phyloP scores from a whole-genome alignment of 352 stramenopile species.

The Pythium insidiosum region DNA sequence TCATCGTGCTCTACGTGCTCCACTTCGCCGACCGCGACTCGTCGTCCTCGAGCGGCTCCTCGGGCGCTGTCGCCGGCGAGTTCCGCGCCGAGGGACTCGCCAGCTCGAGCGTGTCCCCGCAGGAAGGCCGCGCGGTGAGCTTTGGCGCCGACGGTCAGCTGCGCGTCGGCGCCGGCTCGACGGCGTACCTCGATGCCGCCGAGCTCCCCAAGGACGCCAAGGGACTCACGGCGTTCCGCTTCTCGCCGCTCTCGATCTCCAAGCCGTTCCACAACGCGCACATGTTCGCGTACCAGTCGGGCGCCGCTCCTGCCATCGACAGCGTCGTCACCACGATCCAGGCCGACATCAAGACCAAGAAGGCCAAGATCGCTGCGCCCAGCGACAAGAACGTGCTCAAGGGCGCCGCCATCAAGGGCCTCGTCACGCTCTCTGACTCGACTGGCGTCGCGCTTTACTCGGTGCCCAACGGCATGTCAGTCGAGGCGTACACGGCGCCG shows the following conservation, averaged over 20 bases:
- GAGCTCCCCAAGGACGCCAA: conserved; percentile 37
- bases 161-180: conserved; percentile 52
- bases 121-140: conserved; percentile 54
- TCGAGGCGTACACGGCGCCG: conserved; percentile 34
- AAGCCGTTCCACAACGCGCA: conserved; percentile 35
- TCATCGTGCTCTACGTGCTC: conserved; percentile 78
- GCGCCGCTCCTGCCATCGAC: conserved; percentile 22
- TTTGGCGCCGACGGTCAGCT: conserved; percentile 40
- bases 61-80: conserved; percentile 17
- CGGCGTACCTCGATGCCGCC: conserved; percentile 49
- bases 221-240: conserved; percentile 44
- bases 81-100: conserved; percentile 16
- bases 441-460: conserved; percentile 42
- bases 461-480: conserved; percentile 27
- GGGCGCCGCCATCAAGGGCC: conserved; percentile 42
- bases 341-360: conserved; percentile 32
- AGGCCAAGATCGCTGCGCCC: conserved; percentile 28
- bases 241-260: conserved; percentile 43
- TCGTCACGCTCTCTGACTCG: conserved; percentile 57
- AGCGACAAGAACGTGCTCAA: conserved; percentile 40
- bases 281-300: conserved; percentile 54
- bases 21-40: conserved; percentile 64
- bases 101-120: conserved; percentile 12
- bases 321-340: conserved; percentile 49
- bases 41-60: conserved; percentile 16